Conservation (phyloP, 805 yeast species). For the Metschnikowia similis region DNA sequence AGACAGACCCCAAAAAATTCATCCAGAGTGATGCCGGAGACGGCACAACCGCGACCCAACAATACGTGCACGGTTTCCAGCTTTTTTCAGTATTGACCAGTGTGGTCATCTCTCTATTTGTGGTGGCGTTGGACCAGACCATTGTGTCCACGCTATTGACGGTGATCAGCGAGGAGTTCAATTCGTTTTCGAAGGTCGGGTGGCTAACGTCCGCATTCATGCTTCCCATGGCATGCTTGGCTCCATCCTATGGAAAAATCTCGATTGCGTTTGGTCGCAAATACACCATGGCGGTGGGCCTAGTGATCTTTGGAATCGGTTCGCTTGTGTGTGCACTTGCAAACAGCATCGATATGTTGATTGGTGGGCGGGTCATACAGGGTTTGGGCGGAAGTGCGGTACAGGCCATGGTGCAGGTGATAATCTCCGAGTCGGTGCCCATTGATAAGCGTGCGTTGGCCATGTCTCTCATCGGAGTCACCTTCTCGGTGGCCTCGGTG, state of each 20-base stretch:
- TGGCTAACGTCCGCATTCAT: slow-evolving; percentile 58
- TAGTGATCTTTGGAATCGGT: slow-evolving; percentile 57
- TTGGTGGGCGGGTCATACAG: slow-evolving; percentile 67
- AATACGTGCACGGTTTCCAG: slow-evolving; percentile 26
- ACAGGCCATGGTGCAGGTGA: slow-evolving; percentile 52
- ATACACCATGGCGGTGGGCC: slow-evolving; percentile 42
- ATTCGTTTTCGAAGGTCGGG: slow-evolving; percentile 48
- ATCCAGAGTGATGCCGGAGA: slow-evolving; percentile 39
- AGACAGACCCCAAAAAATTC: slow-evolving; percentile 4
- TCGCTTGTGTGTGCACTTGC: slow-evolving; percentile 57
- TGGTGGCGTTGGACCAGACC: slow-evolving; percentile 56
- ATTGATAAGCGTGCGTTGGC: slow-evolving; percentile 35
- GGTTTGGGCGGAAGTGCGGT: slow-evolving; percentile 74
- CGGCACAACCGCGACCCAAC: slow-evolving; percentile 35
- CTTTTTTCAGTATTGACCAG: slow-evolving; percentile 25
- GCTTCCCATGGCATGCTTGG: slow-evolving; percentile 49
- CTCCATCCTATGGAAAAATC: slow-evolving; percentile 55
- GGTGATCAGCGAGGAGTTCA: slow-evolving; percentile 46
- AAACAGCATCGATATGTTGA: slow-evolving; percentile 51
- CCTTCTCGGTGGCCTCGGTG: slow-evolving; percentile 49
- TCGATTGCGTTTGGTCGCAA: slow-evolving; percentile 58
- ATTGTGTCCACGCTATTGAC: slow-evolving; percentile 51
- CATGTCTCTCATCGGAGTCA: slow-evolving; percentile 35
- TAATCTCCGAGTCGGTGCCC: slow-evolving; percentile 54
- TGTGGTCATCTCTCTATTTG: slow-evolving; percentile 29